Percentiles rank a stretch among this genome's conserved stretches.
Conservation (phyloP, 1,284 basidiomycete genomes). For the Malassezia dermatis region DNA sequence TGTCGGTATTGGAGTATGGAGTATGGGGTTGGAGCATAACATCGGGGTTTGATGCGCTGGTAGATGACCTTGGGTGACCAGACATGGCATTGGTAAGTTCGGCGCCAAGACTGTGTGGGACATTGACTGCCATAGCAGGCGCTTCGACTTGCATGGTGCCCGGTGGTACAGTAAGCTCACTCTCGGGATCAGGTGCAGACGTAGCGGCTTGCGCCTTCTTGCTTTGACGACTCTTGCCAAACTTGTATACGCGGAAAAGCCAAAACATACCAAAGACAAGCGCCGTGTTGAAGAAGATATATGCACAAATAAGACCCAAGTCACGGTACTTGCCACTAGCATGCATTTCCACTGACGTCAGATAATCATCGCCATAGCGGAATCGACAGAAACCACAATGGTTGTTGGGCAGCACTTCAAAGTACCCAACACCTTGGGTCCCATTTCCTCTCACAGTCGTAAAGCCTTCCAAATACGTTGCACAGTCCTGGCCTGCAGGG, state of each 20-base stretch:
- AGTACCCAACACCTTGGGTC: conserved; percentile 24
- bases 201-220: conserved; percentile 2
- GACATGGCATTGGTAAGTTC: conserved; percentile 1
- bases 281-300: conserved; percentile 56
- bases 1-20: neutral
- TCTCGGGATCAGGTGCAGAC: neutral
- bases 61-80: neutral
- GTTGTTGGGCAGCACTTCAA: conserved; percentile 18
- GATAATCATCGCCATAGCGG: conserved; percentile 56
- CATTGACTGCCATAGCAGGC: conserved; percentile 10
- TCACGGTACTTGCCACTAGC: conserved; percentile 25
- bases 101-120: conserved; percentile 8
- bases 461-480: conserved; percentile 25
- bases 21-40: neutral
- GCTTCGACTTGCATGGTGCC: conserved; percentile 9
- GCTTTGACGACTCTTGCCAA: conserved; percentile 14
- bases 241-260: conserved; percentile 29
- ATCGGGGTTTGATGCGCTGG: neutral
- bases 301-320: conserved; percentile 55
- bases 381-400: conserved; percentile 51
- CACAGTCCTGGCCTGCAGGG: conserved; percentile 27
- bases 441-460: neutral
- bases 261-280: conserved; percentile 32
- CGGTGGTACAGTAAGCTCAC: neutral
- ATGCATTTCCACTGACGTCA: conserved; percentile 32